Base-by-base conservation (phyloP, 768 basidiomycete species). In the Pleurotus tuber-regium region DNA sequence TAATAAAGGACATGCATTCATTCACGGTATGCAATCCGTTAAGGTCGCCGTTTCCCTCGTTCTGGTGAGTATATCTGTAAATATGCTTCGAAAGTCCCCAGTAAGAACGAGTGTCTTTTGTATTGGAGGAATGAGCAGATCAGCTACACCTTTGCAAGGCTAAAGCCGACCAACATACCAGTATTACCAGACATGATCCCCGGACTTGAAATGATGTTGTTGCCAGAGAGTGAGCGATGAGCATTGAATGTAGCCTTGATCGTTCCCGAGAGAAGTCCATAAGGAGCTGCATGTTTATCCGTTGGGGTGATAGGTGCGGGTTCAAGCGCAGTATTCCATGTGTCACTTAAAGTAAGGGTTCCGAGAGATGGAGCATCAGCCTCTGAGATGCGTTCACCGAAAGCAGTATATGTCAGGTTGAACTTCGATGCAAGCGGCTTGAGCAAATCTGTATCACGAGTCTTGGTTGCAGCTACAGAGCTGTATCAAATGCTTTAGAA, bases 11-110 rank as follows among this genome's bases (percentile, higher is more conserved):
- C 79, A 60, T 59, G 84, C 86, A 74, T 74, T 89, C 88, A 53
- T 89, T 79, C 21, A 88, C 78, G 2, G 87, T 87, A 63, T 89
- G 89, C n/a, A 83, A 66, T 1, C 76, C 75, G 43, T 65, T 66
- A 19, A 71, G 56, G 24, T 65, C 60, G 24, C 59, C 59, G 30
- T 67, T 66, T 7, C 65, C 71, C n/a, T 61, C 63, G 52, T 74
- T 75, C 7, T 64, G 63, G 51, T 80, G 78, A 51, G 61, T 71
- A 61, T 89, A 91, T 16, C 88, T 80, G 76, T 87, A 89, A 55
- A 91, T 88, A 57, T 80, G 75, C 29, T 66, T 60, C 4, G 79
- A 75, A 30, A 84, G 66, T 28, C 75, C 66, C 82, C 83, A 83
- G 59, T 82, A 83, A 61, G 72, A 75, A 10, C 75, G 70, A 2